phyloP scores from a whole-genome alignment of 306 rosid genomes.

The Trifolium fragiferum region DNA sequence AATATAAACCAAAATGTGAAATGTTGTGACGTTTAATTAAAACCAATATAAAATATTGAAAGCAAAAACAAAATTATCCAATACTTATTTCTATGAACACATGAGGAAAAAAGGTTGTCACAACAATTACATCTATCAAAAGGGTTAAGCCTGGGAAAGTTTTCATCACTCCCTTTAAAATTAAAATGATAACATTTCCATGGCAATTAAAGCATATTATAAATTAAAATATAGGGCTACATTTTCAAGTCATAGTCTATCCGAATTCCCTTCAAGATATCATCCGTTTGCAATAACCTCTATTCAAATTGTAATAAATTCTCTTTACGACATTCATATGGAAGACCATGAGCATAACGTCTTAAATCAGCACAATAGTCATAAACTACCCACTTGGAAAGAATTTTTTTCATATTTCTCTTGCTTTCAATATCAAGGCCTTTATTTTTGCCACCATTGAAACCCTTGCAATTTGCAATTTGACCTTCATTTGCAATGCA shows the following conservation, averaged over 20 bases:
- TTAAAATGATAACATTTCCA: slow-evolving; percentile 15
- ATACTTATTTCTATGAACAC: background rate
- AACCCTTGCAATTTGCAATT: slow-evolving; percentile 31
- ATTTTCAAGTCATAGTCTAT: background rate
- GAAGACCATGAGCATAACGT: slow-evolving; percentile 60
- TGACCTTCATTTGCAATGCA: slow-evolving; percentile 31
- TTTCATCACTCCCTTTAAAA: background rate
- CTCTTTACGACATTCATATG: slow-evolving; percentile 50
- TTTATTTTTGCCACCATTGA: background rate
- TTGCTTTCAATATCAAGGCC: slow-evolving; percentile 33
- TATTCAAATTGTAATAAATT: slow-evolving; percentile 26
- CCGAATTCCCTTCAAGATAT: background rate
- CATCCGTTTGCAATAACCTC: background rate
- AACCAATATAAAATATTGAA: no score
- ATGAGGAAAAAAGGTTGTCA: background rate
- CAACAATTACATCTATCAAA: slow-evolving; percentile 17
- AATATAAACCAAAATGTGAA: no score
- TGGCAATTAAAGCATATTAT: slow-evolving; percentile 3
- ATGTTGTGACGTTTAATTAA: no score
- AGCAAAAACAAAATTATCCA: background rate
- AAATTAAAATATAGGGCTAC: background rate
- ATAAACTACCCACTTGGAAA: slow-evolving; percentile 49
- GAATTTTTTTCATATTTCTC: slow-evolving; percentile 25
- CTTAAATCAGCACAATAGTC: slow-evolving; percentile 52
- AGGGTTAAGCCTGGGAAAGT: slow-evolving; percentile 1